A percentile compares a stretch with the other conserved stretches of the same genome.
phyloP scores from a whole-genome alignment of 371 early-diverging fungal genomes.

The Saksenaea vasiformis region DNA sequence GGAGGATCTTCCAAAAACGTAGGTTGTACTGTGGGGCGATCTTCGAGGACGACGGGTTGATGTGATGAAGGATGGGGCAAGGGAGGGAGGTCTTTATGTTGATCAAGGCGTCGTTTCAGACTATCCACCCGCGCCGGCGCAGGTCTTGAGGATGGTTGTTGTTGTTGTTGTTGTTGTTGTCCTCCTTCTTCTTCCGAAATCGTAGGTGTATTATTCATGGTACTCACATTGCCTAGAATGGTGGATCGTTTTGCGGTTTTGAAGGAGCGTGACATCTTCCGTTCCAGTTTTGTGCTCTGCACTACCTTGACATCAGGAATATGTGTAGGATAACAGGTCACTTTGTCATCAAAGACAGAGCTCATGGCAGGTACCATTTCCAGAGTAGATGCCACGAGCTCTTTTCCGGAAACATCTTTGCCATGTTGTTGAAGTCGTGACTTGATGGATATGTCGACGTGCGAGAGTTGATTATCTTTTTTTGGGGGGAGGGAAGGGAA shows the following conservation, averaged over 20 bases:
- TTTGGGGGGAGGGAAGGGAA: too few relatives aligned
- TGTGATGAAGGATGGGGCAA: conserved; percentile 13
- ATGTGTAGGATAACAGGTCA: conserved; percentile 39
- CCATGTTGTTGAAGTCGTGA: conserved; percentile 10
- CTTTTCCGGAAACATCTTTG: neutral
- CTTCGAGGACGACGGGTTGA: neutral
- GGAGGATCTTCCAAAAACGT: neutral
- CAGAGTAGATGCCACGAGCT: neutral
- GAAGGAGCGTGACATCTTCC: conserved; percentile 63
- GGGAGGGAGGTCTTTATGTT: conserved; percentile 33
- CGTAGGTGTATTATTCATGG: conserved; percentile 9
- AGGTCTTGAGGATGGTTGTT: conserved; percentile 6
- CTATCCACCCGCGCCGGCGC: conserved; percentile 38
- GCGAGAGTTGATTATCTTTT: conserved; percentile 41
- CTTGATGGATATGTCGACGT: conserved; percentile 41
- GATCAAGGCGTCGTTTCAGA: conserved; percentile 24
- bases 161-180: too few relatives aligned
- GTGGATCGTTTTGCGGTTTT: conserved; percentile 60
- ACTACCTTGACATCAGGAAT: conserved; percentile 56
- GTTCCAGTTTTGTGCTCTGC: conserved; percentile 56
- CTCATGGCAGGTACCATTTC: neutral
- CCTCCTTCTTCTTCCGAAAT: conserved; percentile 9
- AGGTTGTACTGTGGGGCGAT: neutral
- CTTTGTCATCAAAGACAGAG: conserved; percentile 4
- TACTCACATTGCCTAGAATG: conserved; percentile 36